Evolutionary conservation across 495 filamentous ascomycete species (phyloP), one percentile per base, ranked within the genome.

Genomic region (Penicillium coffeae): DNA sequence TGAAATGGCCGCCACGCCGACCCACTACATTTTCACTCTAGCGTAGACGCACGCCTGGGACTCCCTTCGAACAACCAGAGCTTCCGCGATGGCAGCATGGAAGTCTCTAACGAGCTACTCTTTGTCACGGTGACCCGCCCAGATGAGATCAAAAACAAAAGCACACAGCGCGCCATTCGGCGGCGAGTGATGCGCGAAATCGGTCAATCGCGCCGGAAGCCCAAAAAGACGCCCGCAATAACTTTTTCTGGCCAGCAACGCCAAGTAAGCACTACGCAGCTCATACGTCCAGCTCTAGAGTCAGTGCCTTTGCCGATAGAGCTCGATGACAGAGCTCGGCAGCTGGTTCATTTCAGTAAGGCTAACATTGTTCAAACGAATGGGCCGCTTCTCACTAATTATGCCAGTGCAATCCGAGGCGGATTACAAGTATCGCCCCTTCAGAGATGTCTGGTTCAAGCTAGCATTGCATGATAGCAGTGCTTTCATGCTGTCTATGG

Each of bases 391-490:
- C n/a, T 30, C 9, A 42, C 7, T 40, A 19, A 42, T 3, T 4
- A 7, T 13, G 4, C 3, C 38, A 63, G 59, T 63, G 59, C 53
- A 44, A 18, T 35, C 49, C 10, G 59, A 63, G 19, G 42, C 47
- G 13, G 59, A 56, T 13, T 54, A 54, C 32, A 46, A 47, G 10
- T 59, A 51, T 45, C 56, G 59, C 3, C 56, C 59, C 4, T 57
- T 63, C 40, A 56, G 56, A 14, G 42, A 42, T 9, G 45, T 58
- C 38, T 63, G 59, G 59, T 54, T 63, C 42, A 45, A 50, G 4
- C 53, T 63, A 56, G 52, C 56, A 18, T 19, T 63, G 50, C 36
- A 32, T 0, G 59, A 63, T 35, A 7, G 44, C 15, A 57, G 52
- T 42, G 59, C 59, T 35, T 56, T 60, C 40, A 41, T 43, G 1